phyloP scores from a whole-genome alignment of 78 protist genomes.

The Protostelium mycophagum region DNA sequence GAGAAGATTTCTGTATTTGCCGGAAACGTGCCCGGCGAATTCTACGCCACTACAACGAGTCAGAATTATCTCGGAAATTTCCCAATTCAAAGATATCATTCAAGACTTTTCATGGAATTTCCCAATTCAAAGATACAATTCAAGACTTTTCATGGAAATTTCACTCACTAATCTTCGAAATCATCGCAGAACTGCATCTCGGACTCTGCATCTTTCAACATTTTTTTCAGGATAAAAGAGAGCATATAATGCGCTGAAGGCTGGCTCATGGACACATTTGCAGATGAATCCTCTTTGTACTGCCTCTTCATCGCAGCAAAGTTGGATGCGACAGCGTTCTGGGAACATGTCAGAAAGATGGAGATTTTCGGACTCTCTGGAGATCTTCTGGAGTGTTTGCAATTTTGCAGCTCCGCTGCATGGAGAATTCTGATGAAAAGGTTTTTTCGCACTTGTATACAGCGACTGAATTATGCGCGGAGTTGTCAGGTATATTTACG shows the following conservation, averaged over 20 bases:
- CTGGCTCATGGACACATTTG: not conserved
- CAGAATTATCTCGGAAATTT: no score
- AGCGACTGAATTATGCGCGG: no score
- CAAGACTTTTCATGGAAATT: not conserved
- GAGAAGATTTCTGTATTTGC: not conserved
- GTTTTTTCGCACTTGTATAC: no score
- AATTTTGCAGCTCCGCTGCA: no score
- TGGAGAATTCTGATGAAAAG: no score
- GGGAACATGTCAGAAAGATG: not conserved
- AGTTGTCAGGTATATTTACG: no score
- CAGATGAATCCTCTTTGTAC: not conserved
- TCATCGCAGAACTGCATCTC: not conserved
- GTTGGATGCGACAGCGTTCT: not conserved
- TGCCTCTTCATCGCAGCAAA: not conserved
- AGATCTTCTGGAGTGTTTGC: no score
- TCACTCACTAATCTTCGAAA: not conserved
- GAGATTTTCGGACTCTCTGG: no score
- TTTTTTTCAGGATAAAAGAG: not conserved
- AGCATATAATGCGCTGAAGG: not conserved
- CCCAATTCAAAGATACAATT: no score
- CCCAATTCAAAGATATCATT: no score
- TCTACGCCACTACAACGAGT: not conserved
- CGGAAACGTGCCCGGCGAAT: not conserved
- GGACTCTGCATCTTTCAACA: not conserved
- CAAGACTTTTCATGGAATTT: no score